Evolutionary conservation across 495 filamentous ascomycete genomes (phyloP).

Genomic region (Penicillium turbatum): DNA sequence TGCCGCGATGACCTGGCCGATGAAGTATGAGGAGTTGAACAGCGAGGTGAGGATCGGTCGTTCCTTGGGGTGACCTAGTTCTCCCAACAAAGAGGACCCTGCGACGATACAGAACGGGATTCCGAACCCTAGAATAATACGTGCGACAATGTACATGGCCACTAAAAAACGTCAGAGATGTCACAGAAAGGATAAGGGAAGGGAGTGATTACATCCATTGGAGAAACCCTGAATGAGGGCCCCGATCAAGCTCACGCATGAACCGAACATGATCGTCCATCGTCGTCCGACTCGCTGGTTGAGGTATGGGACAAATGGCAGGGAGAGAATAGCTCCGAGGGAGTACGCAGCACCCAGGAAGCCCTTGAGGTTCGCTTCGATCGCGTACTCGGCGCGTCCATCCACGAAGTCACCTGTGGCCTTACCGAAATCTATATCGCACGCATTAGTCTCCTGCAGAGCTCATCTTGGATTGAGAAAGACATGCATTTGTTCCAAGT

Average conservation of each 20-base stretch:
- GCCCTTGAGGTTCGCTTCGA: constrained; percentile 25
- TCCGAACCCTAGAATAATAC: constrained; percentile 62
- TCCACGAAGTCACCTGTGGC: constrained; percentile 21
- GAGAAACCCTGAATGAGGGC: constrained; percentile 50
- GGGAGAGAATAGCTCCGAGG: constrained; percentile 49
- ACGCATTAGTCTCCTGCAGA: neutral
- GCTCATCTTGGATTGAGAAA: neutral
- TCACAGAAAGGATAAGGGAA: neutral
- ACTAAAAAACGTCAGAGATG: constrained; percentile 32
- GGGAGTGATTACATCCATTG: constrained; percentile 19
- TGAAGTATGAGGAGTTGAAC: constrained; percentile 63
- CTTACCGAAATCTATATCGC: constrained; percentile 33
- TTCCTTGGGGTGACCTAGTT: constrained; percentile 64
- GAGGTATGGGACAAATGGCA: constrained; percentile 55
- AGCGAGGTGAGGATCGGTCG: constrained; percentile 61
- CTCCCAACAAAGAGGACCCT: constrained; percentile 60
- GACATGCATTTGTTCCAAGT: constrained; percentile 53
- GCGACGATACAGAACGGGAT: constrained; percentile 63
- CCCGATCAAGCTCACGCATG: constrained; percentile 53
- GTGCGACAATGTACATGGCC: constrained; percentile 61
- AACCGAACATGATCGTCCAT: constrained; percentile 58
- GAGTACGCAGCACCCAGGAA: constrained; percentile 28
- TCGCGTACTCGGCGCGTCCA: constrained; percentile 17
- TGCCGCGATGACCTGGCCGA: constrained; percentile 58
- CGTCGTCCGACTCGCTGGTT: constrained; percentile 54